Evolutionary conservation across 495 filamentous ascomycete genomes (phyloP).

Genomic region (Jackrogersella minutella): DNA sequence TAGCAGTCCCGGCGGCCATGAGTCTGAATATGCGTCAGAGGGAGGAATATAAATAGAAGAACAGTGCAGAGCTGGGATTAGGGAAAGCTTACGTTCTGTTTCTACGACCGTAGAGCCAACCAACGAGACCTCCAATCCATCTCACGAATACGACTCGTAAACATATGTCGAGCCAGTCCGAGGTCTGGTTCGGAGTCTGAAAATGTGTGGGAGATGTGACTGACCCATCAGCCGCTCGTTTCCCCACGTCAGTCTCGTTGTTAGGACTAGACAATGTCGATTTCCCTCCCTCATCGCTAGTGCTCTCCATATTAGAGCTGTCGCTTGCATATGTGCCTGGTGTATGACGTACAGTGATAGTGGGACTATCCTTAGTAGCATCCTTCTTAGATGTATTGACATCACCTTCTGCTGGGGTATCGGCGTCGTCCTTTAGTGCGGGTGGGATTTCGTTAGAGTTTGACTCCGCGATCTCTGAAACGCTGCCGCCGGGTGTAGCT

Average conservation of each 20-base stretch:
- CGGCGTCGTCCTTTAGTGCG: not conserved
- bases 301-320: conserved; percentile 16
- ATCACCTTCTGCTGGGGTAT: not conserved
- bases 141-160: conserved; percentile 31
- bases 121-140: conserved; percentile 38
- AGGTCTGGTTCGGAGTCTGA: not conserved
- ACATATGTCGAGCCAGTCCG: conserved; percentile 32
- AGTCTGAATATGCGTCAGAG: conserved; percentile 19
- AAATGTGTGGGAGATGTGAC: conserved; percentile 9
- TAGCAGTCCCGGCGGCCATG: conserved; percentile 21
- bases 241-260: conserved; percentile 18
- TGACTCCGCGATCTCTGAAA: not conserved
- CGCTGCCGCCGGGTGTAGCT: not conserved
- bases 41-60: not conserved
- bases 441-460: not conserved
- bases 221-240: conserved; percentile 15
- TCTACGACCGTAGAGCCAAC: conserved; percentile 37
- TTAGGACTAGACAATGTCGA: conserved; percentile 9
- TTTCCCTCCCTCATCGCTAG: conserved; percentile 1
- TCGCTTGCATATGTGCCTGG: conserved; percentile 16
- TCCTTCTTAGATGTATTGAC: not conserved
- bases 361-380: conserved; percentile 3
- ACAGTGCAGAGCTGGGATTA: not conserved
- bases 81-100: conserved; percentile 33
- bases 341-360: not conserved